These are phyloP conservation scores for Fusarium sp. DNA, from an alignment of 2,329 filamentous ascomycete genomes.

Conservation along the genomic window DNA sequence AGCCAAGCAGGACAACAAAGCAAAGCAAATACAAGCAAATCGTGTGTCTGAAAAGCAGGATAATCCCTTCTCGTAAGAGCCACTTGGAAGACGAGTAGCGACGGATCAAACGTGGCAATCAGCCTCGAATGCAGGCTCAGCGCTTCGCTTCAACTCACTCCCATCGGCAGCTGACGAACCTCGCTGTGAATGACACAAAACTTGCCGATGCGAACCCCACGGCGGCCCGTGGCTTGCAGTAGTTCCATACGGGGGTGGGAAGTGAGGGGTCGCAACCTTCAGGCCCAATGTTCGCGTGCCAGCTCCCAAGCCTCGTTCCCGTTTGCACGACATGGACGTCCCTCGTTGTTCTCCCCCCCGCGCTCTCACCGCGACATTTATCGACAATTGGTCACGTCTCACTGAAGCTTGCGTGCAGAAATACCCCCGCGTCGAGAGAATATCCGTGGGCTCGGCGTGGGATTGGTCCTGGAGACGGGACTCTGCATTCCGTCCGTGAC, in stretches of 20 bases:
- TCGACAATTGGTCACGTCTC: background rate
- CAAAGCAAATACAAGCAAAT: background rate
- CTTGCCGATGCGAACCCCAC: conserved; percentile 20
- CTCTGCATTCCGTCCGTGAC: conserved; percentile 18
- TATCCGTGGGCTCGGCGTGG: conserved; percentile 26
- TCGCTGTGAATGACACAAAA: background rate
- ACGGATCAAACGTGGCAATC: background rate
- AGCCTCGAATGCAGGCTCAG: background rate
- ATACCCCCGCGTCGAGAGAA: conserved; percentile 27
- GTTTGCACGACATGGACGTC: background rate
- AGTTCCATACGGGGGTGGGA: conserved; percentile 38
- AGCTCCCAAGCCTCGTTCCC: background rate
- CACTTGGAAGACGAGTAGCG: background rate
- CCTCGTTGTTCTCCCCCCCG: background rate
- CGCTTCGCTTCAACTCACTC: background rate
- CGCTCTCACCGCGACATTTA: background rate
- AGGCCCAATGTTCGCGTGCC: conserved; percentile 12
- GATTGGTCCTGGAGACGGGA: conserved; percentile 4
- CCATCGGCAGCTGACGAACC: conserved; percentile 1
- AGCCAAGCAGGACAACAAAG: background rate
- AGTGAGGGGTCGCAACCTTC: conserved; percentile 40
- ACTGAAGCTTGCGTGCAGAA: conserved; percentile 6
- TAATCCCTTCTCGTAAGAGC: background rate
- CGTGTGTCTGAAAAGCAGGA: background rate
- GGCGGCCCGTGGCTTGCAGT: conserved; percentile 43